Evolutionary conservation across 2,329 filamentous ascomycete species (phyloP), one percentile per base, ranked within the genome.

Genomic region (Microdochium nivale): DNA sequence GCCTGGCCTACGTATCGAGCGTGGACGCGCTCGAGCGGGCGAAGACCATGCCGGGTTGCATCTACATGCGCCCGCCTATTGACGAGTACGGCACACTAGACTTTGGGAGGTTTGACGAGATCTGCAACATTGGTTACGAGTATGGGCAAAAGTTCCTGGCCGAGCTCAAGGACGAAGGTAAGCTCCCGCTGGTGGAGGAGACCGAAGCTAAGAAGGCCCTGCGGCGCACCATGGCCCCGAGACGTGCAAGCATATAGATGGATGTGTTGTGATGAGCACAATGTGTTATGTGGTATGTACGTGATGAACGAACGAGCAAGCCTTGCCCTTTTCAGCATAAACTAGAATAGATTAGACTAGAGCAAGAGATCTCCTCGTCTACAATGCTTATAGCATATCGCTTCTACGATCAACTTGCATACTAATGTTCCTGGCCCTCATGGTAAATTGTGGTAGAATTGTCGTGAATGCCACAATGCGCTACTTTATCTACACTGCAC

Each of bases 31-130:
- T 99, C 25, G 94, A 99, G 68, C 80, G 91, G 35, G 94, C 94
- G 24, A 99, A 99, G 76, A 86, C 78, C 3, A 92, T 87, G 62
- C 83, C 90, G 0, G 94, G 94, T 0, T 97, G 92, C 67, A 77
- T 95, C 50, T 99, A 99, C 68, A 95, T 99, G 89, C 82, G 94
- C 1, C 95, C 95, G 3, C 94, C 94, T 0, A 87, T 99, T 56
- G 94, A 97, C 63, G 79, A 82, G 1, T 99, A 96, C 60, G 94
- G 91, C 3, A 99, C 94, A 1, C 74, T 99, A 27, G 94, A 99
- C 53, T 99, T 99, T 73, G 88, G 84, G 55, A 96, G 95, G 68
- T 99, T 99, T 67, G 92, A 97, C 62, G 95, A 99, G 75, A 92
- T 99, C 51, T 96, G 95, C 63, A 78, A 87, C 59, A 79, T 96